Evolutionary conservation across 2,329 filamentous ascomycete genomes (phyloP).

Genomic region (Ophiostoma quercus): DNA sequence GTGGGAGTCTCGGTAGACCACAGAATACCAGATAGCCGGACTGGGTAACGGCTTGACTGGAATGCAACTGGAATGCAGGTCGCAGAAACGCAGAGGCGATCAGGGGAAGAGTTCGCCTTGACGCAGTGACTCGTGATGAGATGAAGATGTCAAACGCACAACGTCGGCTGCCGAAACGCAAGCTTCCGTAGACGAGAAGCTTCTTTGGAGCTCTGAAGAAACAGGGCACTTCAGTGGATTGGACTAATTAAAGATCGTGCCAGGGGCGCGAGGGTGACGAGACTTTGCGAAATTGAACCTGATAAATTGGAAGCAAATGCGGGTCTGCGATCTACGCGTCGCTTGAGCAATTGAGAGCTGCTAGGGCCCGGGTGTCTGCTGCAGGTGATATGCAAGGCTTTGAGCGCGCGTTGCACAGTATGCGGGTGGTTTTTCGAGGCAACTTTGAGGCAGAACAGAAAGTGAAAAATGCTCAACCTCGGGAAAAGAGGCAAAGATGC

Average conservation of each 20-base stretch:
- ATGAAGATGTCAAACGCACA: neutral
- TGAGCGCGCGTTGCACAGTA: neutral
- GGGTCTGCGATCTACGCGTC: conserved; percentile 22
- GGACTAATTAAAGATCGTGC: neutral
- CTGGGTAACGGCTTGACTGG: neutral
- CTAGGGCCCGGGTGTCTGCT: neutral
- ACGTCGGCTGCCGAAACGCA: conserved; percentile 6
- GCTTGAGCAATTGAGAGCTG: conserved; percentile 1
- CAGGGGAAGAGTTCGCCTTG: neutral
- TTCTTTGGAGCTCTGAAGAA: neutral
- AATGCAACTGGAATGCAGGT: conserved; percentile 2
- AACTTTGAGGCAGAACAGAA: neutral
- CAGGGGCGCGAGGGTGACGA: neutral
- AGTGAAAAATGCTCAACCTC: neutral
- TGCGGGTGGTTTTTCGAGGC: neutral
- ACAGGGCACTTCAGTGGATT: conserved; percentile 6
- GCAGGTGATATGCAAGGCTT: conserved; percentile 12
- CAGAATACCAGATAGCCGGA: neutral
- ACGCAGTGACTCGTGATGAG: neutral
- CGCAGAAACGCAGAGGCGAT: neutral
- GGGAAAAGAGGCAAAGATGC: neutral
- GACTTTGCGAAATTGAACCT: neutral
- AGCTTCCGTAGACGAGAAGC: neutral
- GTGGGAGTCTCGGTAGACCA: neutral
- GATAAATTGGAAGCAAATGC: conserved; percentile 13